Evolutionary conservation across 345 rosid genomes (phyloP), one percentile per base, ranked within the genome.

Genomic region (Mangifera indica): DNA sequence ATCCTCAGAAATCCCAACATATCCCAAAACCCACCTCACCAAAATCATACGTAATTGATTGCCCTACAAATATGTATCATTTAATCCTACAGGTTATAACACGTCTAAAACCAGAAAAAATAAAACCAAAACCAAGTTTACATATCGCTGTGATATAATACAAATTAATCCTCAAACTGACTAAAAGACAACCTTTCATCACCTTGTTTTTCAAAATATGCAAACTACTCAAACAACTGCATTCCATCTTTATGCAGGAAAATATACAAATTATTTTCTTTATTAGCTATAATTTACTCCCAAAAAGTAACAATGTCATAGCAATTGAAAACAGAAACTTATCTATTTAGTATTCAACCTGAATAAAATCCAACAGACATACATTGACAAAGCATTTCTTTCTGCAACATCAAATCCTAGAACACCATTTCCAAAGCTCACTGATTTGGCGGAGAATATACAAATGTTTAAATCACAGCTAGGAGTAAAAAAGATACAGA

Each of bases 371-470:
- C 69, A 29, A 8, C 57, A 26, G 1, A 9, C 21, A 48, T 22
- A 51, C 40, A 10, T 24, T 20, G 9, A 67, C 7, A 58, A n/a
- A 68, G 63, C 40, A 69, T 18, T 68, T 45, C 8, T 57, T 52
- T 44, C 64, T 14, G 29, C 24, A 58, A 69, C 73, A 57, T 58
- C 25, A 69, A 58, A 69, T 24, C 18, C 51, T 53, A 58, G 25
- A 18, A 69, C 58, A 34, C 12, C 49, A 1, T 66, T 13, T 32
- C 49, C 54, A 8, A 34, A 46, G 10, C 42, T 17, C 18, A 5
- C 44, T 18, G 24, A 69, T 56, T 24, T 25, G 17, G 40, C 63
- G 25, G 17, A 44, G 34, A 48, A 44, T 42, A 42, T 42, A 17
- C 72, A 61, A 40, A 17, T 18, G 14, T 11, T 40, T 13, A 7